Percentiles rank a stretch among this genome's conserved stretches.
Conservation (phyloP, 2,329 filamentous ascomycete species). For the Talaromyces sp. region DNA sequence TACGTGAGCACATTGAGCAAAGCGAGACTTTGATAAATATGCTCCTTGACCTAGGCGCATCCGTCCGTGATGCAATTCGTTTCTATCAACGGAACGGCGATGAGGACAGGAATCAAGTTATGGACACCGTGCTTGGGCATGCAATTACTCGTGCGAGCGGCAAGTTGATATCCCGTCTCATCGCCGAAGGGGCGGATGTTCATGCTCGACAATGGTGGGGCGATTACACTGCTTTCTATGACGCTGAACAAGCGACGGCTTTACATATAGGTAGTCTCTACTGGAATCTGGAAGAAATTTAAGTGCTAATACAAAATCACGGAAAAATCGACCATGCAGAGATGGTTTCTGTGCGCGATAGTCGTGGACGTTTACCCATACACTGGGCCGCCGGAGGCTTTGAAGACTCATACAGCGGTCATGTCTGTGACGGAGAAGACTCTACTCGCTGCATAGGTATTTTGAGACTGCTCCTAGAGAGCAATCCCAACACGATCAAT, state of each 20-base stretch:
- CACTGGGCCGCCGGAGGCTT: conserved; percentile 21
- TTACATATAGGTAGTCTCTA: conserved; percentile 5
- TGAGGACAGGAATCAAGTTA: not conserved
- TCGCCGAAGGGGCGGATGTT: not conserved
- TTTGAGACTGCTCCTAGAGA: conserved; percentile 22
- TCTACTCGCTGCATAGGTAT: conserved; percentile 17
- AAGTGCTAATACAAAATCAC: conserved; percentile 12
- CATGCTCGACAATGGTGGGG: not conserved
- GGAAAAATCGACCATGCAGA: conserved; percentile 16
- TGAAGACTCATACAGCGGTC: not conserved
- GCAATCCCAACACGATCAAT: conserved; percentile 21
- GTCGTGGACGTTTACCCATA: conserved; percentile 17
- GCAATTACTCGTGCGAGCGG: not conserved
- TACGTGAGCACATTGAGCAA: not conserved
- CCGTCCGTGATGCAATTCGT: not conserved
- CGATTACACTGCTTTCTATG: not conserved
- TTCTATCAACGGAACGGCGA: not conserved
- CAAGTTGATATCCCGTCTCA: not conserved
- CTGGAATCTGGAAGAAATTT: conserved; percentile 12
- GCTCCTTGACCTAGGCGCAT: not conserved
- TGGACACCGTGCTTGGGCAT: not conserved
- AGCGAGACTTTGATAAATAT: not conserved
- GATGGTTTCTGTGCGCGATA: conserved; percentile 8
- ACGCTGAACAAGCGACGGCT: not conserved
- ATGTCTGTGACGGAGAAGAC: not conserved